A percentile compares a stretch with the other conserved stretches of the same genome.
Evolutionary conservation across 2,329 filamentous ascomycete genomes (phyloP).

Genomic region (Penicillium thymicola): DNA sequence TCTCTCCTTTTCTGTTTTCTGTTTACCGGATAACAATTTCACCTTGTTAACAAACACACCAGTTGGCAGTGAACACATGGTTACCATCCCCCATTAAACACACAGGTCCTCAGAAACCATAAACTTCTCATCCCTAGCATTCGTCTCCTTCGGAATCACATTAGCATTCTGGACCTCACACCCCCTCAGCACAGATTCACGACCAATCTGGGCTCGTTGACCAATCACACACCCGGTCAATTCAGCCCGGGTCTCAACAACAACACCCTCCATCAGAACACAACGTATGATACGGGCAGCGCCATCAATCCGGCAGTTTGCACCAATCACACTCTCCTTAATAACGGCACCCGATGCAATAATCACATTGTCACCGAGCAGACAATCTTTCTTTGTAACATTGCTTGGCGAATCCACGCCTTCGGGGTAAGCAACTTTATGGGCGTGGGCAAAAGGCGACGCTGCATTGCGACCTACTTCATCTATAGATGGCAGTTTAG

Average conservation of each 20-base stretch:
- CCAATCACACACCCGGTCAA: slow-evolving; percentile 2
- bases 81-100: not conserved
- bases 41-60: not conserved
- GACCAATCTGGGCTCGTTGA: not conserved
- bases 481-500: not conserved
- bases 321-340: slow-evolving; percentile 1
- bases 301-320: not conserved
- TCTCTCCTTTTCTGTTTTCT: no score
- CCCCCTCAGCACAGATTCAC: not conserved
- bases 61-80: not conserved
- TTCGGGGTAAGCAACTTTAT: slow-evolving; percentile 3
- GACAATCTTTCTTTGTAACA: not conserved
- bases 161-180: slow-evolving; percentile 1
- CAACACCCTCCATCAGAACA: slow-evolving; percentile 1
- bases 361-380: slow-evolving; percentile 1
- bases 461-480: not conserved
- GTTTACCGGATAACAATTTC: no score
- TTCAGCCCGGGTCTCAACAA: not conserved
- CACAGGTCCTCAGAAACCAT: not conserved
- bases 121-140: not conserved
- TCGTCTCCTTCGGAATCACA: not conserved
- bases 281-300: slow-evolving; percentile 1
- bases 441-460: not conserved
- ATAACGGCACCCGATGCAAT: not conserved
- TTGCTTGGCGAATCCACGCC: not conserved